phyloP scores from a whole-genome alignment of 352 stramenopile species.

The Hyaloperonospora arabidopsidis region DNA sequence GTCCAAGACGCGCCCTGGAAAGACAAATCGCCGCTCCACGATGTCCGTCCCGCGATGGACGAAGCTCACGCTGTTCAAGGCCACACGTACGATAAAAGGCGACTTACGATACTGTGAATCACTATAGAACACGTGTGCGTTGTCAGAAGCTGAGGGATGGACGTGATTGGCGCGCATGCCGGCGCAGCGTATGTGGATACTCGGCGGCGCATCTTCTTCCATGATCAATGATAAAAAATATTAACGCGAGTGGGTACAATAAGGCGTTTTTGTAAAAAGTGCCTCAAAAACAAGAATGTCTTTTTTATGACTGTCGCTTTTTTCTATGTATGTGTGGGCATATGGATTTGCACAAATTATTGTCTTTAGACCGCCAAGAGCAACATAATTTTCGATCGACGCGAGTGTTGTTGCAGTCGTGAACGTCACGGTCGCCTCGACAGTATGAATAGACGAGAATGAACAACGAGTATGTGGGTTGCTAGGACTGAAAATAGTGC shows the following conservation, averaged over 20 bases:
- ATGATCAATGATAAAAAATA: not conserved
- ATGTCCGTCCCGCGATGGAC: conserved; percentile 43
- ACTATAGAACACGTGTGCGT: conserved; percentile 24
- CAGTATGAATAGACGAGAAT: no score
- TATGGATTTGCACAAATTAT: no score
- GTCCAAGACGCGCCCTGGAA: conserved; percentile 48
- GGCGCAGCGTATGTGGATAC: conserved; percentile 25
- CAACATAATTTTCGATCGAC: no score
- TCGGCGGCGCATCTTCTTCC: conserved; percentile 9
- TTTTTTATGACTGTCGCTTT: no score
- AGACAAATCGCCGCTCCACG: conserved; percentile 55
- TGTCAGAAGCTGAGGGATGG: not conserved
- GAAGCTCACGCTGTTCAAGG: conserved; percentile 44
- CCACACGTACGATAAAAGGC: conserved; percentile 36
- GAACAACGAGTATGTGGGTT: no score
- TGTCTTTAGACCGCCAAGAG: no score
- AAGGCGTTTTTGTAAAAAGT: no score
- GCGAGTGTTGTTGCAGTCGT: no score
- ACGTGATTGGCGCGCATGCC: conserved; percentile 23
- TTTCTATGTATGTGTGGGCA: no score
- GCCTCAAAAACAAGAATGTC: no score
- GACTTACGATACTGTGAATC: conserved; percentile 25
- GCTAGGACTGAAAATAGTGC: no score
- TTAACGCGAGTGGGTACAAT: not conserved
- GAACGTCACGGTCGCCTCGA: no score